These are phyloP conservation scores for Annona cherimola DNA, from an alignment of 164 flowering plant genomes.

Conservation along the genomic window DNA sequence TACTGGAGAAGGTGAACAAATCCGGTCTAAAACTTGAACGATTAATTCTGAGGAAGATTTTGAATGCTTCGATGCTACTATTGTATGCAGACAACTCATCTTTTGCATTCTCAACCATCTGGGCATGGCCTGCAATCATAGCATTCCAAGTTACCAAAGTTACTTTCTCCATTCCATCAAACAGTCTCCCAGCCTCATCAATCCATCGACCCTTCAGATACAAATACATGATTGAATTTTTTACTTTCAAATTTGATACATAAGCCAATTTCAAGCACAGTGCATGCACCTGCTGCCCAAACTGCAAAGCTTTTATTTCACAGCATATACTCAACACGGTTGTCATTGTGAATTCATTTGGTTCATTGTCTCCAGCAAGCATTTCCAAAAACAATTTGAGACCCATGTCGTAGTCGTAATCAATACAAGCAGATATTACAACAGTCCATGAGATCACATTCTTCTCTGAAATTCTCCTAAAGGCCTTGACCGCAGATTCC, in stretches of 20 bases:
- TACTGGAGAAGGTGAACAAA: constrained; percentile 62
- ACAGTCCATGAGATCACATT: constrained; percentile 87
- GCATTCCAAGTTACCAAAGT: constrained; percentile 77
- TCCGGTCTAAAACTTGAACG: constrained; percentile 58
- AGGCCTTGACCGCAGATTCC: constrained; percentile 50
- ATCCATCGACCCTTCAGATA: constrained; percentile 62
- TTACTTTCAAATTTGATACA: constrained; percentile 34
- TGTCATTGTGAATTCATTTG: constrained; percentile 54
- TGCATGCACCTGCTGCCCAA: constrained; percentile 67
- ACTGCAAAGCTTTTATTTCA: constrained; percentile 29
- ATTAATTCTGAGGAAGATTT: constrained; percentile 45
- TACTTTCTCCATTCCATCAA: constrained; percentile 39
- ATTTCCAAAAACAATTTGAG: constrained; percentile 39
- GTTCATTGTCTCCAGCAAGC: constrained; percentile 32
- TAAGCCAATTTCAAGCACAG: constrained; percentile 52
- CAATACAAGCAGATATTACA: constrained; percentile 56
- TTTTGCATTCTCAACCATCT: constrained; percentile 37
- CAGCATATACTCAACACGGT: constrained; percentile 70
- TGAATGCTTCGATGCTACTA: constrained; percentile 64
- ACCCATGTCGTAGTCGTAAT: constrained; percentile 44
- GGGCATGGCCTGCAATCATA: constrained; percentile 80
- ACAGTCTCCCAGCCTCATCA: constrained; percentile 48
- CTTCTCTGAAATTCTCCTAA: constrained; percentile 48
- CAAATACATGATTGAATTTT: constrained; percentile 66
- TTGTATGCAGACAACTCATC: constrained; percentile 34